Evolutionary conservation across 768 basidiomycete genomes (phyloP).

Genomic region (Holtermannia corniformis): DNA sequence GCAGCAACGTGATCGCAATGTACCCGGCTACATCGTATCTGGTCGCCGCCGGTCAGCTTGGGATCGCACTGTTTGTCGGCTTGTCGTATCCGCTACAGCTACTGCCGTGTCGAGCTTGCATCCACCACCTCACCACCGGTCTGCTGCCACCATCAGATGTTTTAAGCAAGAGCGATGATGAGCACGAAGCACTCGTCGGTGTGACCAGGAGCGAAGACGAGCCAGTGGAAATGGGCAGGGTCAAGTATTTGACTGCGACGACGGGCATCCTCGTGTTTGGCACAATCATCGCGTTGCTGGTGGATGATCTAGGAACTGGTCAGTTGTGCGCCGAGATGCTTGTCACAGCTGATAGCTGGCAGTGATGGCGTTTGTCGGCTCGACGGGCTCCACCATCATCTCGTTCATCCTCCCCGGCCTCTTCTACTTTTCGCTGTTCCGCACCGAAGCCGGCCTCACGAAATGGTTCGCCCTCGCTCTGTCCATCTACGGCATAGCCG

Average conservation of each 20-base stretch:
- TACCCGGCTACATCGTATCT: constrained; percentile 62
- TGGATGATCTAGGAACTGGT: constrained; percentile 41
- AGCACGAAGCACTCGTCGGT: constrained; percentile 20
- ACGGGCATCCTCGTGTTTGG: constrained; percentile 25
- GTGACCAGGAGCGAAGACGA: constrained; percentile 1
- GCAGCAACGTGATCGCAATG: constrained; percentile 90
- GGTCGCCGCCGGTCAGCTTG: constrained; percentile 84
- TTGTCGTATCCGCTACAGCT: constrained; percentile 94
- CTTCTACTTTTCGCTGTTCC: constrained; percentile 85
- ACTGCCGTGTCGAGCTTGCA: constrained; percentile 80
- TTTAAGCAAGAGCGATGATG: constrained; percentile 9
- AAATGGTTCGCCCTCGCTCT: constrained; percentile 57
- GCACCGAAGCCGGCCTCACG: constrained; percentile 53
- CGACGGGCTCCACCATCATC: constrained; percentile 92
- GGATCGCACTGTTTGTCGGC: constrained; percentile 79
- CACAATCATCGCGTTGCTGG: constrained; percentile 31
- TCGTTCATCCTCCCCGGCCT: constrained; percentile 91
- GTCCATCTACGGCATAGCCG: constrained; percentile 61
- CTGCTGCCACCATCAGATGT: constrained; percentile 2
- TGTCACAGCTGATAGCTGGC: not conserved
- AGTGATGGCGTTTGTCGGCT: constrained; percentile 94
- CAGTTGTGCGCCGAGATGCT: constrained; percentile 3
- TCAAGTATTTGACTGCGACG: constrained; percentile 26
- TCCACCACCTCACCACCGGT: constrained; percentile 51
- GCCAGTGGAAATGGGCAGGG: constrained; percentile 21